Conservation (phyloP, 495 filamentous ascomycete genomes). For the Clohesyomyces aquaticus region DNA sequence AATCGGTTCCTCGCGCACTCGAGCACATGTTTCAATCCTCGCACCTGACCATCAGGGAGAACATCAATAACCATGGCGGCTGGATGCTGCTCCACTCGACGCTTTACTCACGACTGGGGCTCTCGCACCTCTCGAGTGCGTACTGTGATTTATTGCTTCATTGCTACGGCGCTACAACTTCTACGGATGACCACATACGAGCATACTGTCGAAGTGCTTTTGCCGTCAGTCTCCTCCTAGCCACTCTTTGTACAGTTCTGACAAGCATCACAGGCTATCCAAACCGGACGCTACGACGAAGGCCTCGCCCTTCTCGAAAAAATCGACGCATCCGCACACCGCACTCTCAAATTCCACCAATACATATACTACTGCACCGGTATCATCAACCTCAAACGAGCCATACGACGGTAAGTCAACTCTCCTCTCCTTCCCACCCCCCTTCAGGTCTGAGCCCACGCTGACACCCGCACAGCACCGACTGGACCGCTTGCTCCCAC, state of each 20-base stretch:
- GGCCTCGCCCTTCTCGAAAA: slow-evolving; percentile 68
- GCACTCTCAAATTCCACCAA: slow-evolving; percentile 78
- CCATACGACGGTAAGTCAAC: slow-evolving; percentile 31
- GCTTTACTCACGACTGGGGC: slow-evolving; percentile 72
- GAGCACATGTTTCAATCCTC: slow-evolving; percentile 81
- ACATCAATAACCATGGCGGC: slow-evolving; percentile 72
- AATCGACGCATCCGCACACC: slow-evolving; percentile 67
- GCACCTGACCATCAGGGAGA: slow-evolving; percentile 76
- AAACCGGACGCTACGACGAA: slow-evolving; percentile 72
- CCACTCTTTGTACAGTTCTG: slow-evolving; percentile 22
- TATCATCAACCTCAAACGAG: slow-evolving; percentile 37
- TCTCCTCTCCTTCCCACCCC: no score
- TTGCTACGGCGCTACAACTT: slow-evolving; percentile 65
- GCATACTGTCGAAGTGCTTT: slow-evolving; percentile 62
- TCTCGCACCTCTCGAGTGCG: slow-evolving; percentile 58
- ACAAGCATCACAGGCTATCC: slow-evolving; percentile 53
- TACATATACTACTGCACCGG: slow-evolving; percentile 60
- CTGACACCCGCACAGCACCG: slow-evolving; percentile 25
- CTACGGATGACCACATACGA: slow-evolving; percentile 79
- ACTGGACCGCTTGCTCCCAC: slow-evolving; percentile 19
- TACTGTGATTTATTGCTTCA: slow-evolving; percentile 76
- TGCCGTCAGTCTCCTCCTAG: slow-evolving; percentile 50
- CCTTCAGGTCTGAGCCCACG: no score
- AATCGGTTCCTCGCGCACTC: slow-evolving; percentile 74
- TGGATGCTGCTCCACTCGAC: slow-evolving; percentile 73